These are phyloP conservation scores for Lithospermum erythrorhizon DNA, from an alignment of 257 asterid genomes.

Conservation along the genomic window DNA sequence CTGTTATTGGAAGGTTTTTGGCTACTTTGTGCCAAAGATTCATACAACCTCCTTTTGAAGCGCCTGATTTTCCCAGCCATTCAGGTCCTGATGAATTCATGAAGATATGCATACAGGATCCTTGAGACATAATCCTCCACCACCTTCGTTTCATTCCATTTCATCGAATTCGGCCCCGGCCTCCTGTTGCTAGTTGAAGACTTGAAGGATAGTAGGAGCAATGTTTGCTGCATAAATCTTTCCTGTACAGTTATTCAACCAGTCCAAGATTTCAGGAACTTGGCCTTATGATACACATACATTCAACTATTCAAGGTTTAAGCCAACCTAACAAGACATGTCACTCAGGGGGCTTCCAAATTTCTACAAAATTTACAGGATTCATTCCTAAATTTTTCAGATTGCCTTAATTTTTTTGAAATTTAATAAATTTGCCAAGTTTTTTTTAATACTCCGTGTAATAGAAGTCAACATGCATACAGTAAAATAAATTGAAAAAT, in stretches of 20 bases:
- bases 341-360: background rate
- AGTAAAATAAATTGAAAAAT: no score
- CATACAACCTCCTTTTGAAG: constrained; percentile 62
- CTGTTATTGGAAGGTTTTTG: constrained; percentile 28
- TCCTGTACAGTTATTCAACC: constrained; percentile 22
- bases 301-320: background rate
- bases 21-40: constrained; percentile 49
- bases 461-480: no score
- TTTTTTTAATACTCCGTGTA: no score
- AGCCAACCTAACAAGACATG: background rate
- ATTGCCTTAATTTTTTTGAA: no score
- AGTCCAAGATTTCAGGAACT: background rate
- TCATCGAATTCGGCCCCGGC: constrained; percentile 44
- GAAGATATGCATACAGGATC: constrained; percentile 56
- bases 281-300: background rate
- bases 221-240: constrained; percentile 60
- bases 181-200: constrained; percentile 66
- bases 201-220: constrained; percentile 53
- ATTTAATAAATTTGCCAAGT: no score
- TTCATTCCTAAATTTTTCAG: no score
- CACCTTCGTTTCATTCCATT: constrained; percentile 35
- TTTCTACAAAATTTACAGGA: no score
- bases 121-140: constrained; percentile 49
- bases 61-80: constrained; percentile 68
- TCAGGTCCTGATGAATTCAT: constrained; percentile 62